A percentile compares a stretch with the other conserved stretches of the same genome.
These are phyloP conservation scores for Rhododendron molle DNA, from an alignment of 148 eudicot species.

Conservation along the genomic window DNA sequence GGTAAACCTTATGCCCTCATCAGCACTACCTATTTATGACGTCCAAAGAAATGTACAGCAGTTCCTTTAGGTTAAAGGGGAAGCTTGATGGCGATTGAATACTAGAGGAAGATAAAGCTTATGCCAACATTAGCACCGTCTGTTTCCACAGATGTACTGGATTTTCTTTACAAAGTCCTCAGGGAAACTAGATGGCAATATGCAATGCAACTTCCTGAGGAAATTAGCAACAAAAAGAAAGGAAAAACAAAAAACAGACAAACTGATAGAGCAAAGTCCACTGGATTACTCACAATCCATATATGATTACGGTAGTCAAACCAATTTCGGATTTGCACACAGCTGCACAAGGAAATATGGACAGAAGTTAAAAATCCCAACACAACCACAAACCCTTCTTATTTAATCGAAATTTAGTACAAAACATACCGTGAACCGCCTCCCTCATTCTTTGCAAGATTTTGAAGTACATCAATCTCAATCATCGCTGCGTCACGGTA, in stretches of 20 bases:
- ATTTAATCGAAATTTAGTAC: neutral
- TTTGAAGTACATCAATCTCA: constrained; percentile 76
- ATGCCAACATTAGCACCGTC: neutral
- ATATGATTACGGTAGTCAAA: constrained; percentile 92
- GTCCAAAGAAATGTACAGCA: neutral
- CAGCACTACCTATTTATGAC: neutral
- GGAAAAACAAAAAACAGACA: neutral
- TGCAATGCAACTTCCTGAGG: constrained; percentile 4
- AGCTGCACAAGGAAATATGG: constrained; percentile 47
- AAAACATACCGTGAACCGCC: constrained; percentile 57
- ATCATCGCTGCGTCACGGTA: constrained; percentile 89
- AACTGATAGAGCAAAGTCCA: neutral
- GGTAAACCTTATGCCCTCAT: neutral
- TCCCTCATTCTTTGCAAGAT: constrained; percentile 59
- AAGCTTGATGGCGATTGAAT: neutral
- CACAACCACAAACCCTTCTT: neutral
- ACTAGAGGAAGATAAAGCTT: neutral
- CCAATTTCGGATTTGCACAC: constrained; percentile 77
- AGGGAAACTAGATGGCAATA: neutral
- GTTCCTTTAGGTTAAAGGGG: neutral
- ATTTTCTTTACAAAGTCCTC: neutral
- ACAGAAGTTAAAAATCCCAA: neutral
- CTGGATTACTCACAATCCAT: constrained; percentile 70
- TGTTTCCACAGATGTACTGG: neutral
- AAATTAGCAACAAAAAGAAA: neutral